These are phyloP conservation scores for Cyberlindnera mrakii DNA, from an alignment of 805 yeast species.

Conservation along the genomic window DNA sequence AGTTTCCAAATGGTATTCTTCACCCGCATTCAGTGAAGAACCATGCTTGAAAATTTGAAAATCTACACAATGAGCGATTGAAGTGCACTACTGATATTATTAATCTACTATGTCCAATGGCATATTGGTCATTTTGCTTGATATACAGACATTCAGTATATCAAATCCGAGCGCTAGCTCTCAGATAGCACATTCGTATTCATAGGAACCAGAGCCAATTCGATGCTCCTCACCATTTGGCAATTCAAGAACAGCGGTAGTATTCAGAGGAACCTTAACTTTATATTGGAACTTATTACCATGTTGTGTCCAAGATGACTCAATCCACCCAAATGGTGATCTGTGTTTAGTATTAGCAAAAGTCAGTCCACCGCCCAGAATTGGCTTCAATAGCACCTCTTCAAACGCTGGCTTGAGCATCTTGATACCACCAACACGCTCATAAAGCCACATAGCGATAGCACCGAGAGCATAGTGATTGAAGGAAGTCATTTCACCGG, in stretches of 20 bases:
- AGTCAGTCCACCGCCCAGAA: conserved; percentile 12
- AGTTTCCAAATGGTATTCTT: no score
- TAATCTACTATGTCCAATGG: no score
- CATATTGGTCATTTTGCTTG: no score
- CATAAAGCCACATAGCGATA: conserved; percentile 17
- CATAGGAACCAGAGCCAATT: conserved; percentile 8
- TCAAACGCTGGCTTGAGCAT: conserved; percentile 6
- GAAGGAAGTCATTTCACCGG: conserved; percentile 18
- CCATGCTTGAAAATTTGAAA: no score
- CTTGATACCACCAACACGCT: conserved; percentile 16
- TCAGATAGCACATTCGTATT: neutral
- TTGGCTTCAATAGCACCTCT: conserved; percentile 9
- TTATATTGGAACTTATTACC: conserved; percentile 5
- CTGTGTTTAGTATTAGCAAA: conserved; percentile 9
- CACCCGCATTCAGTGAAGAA: no score
- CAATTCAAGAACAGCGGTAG: conserved; percentile 10
- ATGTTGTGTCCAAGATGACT: conserved; percentile 9
- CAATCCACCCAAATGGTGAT: conserved; percentile 14
- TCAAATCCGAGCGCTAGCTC: no score
- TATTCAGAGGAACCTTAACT: conserved; percentile 10
- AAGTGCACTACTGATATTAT: no score
- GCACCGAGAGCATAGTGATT: conserved; percentile 19
- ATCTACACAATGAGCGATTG: no score
- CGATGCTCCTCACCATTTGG: conserved; percentile 3
- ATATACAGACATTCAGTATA: no score